Base-by-base conservation (phyloP, 2,329 filamentous ascomycete genomes). In the Grosmannia serpens region DNA sequence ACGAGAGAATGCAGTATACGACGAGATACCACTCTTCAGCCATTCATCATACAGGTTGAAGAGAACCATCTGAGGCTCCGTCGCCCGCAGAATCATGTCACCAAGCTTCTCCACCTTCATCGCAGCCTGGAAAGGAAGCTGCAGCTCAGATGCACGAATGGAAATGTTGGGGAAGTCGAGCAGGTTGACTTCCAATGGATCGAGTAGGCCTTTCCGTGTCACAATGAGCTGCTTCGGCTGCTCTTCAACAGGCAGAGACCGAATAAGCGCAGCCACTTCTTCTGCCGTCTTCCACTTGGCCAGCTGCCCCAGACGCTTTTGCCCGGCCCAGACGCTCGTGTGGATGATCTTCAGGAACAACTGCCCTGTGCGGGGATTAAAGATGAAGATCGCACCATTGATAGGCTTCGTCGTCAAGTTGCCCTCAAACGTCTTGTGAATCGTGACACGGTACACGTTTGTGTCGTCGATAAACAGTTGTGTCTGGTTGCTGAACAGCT, bases 91-190 rank as follows among this genome's bases (percentile, higher is more conserved):
- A 67, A 99, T 99, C 92, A 99, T 96, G 74, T 99, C 95, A 64
- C 92, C 95, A 52, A 99, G 82, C 74, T 99, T 99, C 75, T 99
- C 94, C 2, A 99, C 91, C 80, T 99, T 99, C 92, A 99, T 99
- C 0, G 95, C 95, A 58, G 94, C 94, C 74, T 99, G 95, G 88
- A 99, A 99, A 1, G 94, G 94, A 63, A 99, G 78, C 72, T 99
- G 94, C 65, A 99, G 76, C 73, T 99, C 94, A 0, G 94, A 99
- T 13, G 94, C 94, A 65, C 94, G 88, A 66, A 99, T 99, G 2
- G 94, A 96, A 64, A 99, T 99, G 71, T 99, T 99, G 58, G 94
- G 94, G 79, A 99, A 99, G 71, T 99, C 95, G 49, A 99, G 86
- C 68, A 99, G 73, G 70, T 99, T 95, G 20, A 99, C 94, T 71